Evolutionary conservation across 2,329 filamentous ascomycete species (phyloP).

Genomic region (Paracoccidioides lutzii): DNA sequence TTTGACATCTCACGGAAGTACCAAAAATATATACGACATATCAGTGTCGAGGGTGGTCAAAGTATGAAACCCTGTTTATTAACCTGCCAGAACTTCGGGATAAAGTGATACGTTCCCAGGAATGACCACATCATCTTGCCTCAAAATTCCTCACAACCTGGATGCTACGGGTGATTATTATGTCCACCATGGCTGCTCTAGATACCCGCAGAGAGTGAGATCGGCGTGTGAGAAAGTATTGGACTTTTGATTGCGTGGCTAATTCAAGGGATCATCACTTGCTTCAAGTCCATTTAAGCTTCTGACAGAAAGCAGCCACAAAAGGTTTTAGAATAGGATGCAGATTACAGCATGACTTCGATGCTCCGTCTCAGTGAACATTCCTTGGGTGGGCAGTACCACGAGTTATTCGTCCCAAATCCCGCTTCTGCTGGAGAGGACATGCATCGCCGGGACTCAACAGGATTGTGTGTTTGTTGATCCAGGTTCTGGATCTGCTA

Average conservation of each 20-base stretch:
- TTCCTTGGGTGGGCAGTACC: not conserved
- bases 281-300: too few species aligned
- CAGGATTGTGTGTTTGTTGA: not conserved
- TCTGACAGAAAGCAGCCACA: too few species aligned
- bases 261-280: too few species aligned
- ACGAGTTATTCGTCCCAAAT: not conserved
- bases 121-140: not conserved
- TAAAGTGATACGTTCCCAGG: not conserved
- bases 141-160: not conserved
- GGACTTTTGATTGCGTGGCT: too few species aligned
- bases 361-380: too few species aligned
- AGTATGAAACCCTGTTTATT: not conserved
- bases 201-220: too few species aligned
- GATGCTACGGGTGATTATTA: not conserved
- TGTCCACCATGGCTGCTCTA: too few species aligned
- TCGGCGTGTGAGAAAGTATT: too few species aligned
- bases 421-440: too few species aligned
- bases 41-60: not conserved
- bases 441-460: not conserved
- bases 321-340: too few species aligned
- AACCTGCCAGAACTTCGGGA: not conserved
- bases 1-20: slow-evolving; percentile 13
- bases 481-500: not conserved
- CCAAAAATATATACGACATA: not conserved
- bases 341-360: too few species aligned